Conservation (phyloP, 805 yeast species). For the Saturnispora sekii region DNA sequence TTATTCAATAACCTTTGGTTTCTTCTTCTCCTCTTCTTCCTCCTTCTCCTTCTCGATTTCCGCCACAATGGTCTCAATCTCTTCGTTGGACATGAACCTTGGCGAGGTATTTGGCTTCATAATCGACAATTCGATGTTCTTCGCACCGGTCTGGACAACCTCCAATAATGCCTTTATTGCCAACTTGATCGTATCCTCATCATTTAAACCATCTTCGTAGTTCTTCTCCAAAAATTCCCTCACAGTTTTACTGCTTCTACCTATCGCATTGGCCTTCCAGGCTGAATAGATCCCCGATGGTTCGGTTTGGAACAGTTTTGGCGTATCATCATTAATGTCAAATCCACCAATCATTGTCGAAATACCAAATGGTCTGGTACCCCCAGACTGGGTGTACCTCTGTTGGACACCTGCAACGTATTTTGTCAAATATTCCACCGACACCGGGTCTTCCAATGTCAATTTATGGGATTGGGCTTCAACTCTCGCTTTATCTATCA, state of each 20-base stretch:
- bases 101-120: slow-evolving; percentile 62
- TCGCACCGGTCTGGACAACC: slow-evolving; percentile 96
- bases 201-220: slow-evolving; percentile 40
- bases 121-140: slow-evolving; percentile 87
- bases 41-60: slow-evolving; percentile 83
- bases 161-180: slow-evolving; percentile 83
- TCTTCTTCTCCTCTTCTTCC: slow-evolving; percentile 71
- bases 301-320: slow-evolving; percentile 87
- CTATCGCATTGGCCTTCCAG: slow-evolving; percentile 97
- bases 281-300: slow-evolving; percentile 96
- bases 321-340: slow-evolving; percentile 72
- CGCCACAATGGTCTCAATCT: slow-evolving; percentile 64
- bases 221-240: slow-evolving; percentile 91
- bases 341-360: slow-evolving; percentile 94
- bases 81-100: slow-evolving; percentile 54
- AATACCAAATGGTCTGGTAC: slow-evolving; percentile 96
- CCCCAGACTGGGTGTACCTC: slow-evolving; percentile 94
- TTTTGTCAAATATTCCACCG: slow-evolving; percentile 84
- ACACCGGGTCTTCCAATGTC: slow-evolving; percentile 89
- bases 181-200: slow-evolving; percentile 64
- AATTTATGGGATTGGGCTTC: slow-evolving; percentile 94
- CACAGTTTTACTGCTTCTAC: slow-evolving; percentile 89
- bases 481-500: slow-evolving; percentile 89
- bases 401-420: slow-evolving; percentile 98
- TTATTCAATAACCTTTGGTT: slow-evolving; percentile 27